phyloP scores from a whole-genome alignment of 108 stramenopile species.

The Cyclotella atomus region DNA sequence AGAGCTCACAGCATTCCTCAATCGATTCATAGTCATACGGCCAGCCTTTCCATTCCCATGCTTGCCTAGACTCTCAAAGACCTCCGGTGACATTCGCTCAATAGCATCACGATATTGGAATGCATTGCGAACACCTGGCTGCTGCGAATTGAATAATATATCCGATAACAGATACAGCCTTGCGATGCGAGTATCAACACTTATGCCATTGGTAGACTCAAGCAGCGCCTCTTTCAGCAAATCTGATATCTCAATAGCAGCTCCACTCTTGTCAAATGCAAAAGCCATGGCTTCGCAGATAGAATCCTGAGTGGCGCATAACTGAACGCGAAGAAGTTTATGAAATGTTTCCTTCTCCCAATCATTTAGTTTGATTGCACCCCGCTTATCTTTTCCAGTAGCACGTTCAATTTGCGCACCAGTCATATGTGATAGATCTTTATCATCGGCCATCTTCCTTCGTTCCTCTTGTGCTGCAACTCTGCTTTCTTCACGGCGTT shows the following conservation, averaged over 20 bases:
- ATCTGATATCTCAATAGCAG: conserved; percentile 67
- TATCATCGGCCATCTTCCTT: conserved; percentile 32
- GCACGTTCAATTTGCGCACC: conserved; percentile 68
- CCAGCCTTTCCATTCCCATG: conserved; percentile 62
- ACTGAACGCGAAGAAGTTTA: conserved; percentile 54
- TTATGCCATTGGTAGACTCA: conserved; percentile 53
- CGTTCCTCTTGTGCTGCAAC: conserved; percentile 53
- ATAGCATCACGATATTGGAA: conserved; percentile 85
- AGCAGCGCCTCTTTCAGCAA: conserved; percentile 66
- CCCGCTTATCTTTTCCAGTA: conserved; percentile 25
- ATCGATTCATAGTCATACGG: conserved; percentile 75
- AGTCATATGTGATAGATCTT: conserved; percentile 45
- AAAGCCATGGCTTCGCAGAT: conserved; percentile 89
- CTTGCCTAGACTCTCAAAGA: conserved; percentile 71
- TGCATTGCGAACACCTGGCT: conserved; percentile 86
- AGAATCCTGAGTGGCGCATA: conserved; percentile 62
- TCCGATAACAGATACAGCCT: conserved; percentile 83
- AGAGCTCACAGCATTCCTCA: conserved; percentile 65
- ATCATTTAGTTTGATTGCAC: conserved; percentile 49
- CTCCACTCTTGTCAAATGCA: conserved; percentile 79
- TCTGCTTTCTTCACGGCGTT: conserved; percentile 38
- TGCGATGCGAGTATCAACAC: conserved; percentile 71
- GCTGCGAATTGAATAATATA: conserved; percentile 88
- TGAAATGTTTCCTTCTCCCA: conserved; percentile 63
- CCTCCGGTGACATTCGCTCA: conserved; percentile 81